Base-by-base conservation (phyloP, 768 basidiomycete species). In the Boletus eberwhitei region DNA sequence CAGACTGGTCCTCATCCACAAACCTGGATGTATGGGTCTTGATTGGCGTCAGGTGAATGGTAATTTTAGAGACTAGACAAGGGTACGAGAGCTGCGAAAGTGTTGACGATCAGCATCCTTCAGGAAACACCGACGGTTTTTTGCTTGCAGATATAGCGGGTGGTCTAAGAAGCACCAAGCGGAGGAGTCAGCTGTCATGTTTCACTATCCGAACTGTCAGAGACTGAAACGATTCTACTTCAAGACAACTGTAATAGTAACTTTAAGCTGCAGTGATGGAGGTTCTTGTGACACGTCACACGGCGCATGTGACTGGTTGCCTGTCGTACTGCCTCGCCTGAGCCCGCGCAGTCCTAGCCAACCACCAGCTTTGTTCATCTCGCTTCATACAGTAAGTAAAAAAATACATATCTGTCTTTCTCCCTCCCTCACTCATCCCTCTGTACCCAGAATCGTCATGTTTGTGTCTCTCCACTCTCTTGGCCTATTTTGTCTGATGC, bases 301-400 rank as follows among this genome's bases (percentile, higher is more conserved):
- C 42, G 5, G 12, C 24, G 24, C 22, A 8, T 42, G 64, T 50
- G 65, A 70, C 58, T 42, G 38, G 38, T 52, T 44, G 40, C 41
- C 34, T 4, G 50, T 32, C 26, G n/a, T 54, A 68, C 55, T 26
- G 61, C 59, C 56, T 56, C 50, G 13, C 46, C 49, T 26, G 11
- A 42, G 34, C 12, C 39, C 41, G 43, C 61, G 53, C 68, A 68
- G 68, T 67, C n/a, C n/a, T n/a, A n/a, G n/a, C n/a, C 63, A 43
- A 53, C 62, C 50, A 51, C 53, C 53, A 38, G 17, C 32, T 34
- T 32, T 35, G 32, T 55, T 48, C 61, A 60, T 57, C 59, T 55
- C 52, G 48, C 60, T 62, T 53, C 38, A 42, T 53, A 58, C 65
- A 56, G 67, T 58, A 24, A 59, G 69, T 42, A 42, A 48, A 57